These are phyloP conservation scores for Pholiota conissans DNA, from an alignment of 768 basidiomycete species.

Conservation along the genomic window DNA sequence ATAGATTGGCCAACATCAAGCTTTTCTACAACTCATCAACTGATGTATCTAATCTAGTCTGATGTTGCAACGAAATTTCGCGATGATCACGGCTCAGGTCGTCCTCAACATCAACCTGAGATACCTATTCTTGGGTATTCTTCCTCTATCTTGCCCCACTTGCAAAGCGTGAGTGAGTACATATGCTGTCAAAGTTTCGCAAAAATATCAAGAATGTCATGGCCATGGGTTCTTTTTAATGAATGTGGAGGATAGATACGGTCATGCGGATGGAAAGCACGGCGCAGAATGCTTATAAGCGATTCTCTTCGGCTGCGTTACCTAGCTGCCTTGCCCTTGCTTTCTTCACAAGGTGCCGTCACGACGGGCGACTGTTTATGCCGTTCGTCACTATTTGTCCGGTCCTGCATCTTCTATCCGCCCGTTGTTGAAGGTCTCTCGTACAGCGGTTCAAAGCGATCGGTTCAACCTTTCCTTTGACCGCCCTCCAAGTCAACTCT, in stretches of 20 bases:
- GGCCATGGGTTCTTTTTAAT: not conserved
- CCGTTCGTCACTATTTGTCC: not conserved
- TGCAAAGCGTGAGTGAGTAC: not conserved
- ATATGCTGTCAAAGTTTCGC: not conserved
- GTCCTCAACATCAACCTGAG: not conserved
- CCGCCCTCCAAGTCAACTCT: not conserved
- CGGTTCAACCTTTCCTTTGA: not conserved
- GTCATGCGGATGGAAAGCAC: slow-evolving; percentile 1
- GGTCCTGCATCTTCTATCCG: not conserved
- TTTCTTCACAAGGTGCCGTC: not conserved
- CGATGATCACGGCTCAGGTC: slow-evolving; percentile 1
- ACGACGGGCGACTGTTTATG: not conserved
- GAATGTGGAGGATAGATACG: not conserved
- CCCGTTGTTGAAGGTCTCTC: not conserved
- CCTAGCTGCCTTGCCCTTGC: not conserved
- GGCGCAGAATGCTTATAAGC: not conserved
- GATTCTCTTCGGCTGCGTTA: not conserved
- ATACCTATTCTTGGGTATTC: not conserved
- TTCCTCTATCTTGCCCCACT: not conserved
- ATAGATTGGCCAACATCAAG: not conserved
- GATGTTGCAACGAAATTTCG: not conserved
- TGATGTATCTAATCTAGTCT: slow-evolving; percentile 3
- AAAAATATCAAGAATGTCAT: slow-evolving; percentile 1
- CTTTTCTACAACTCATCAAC: not conserved
- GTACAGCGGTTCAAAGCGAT: not conserved